Base-by-base conservation (phyloP, 257 asterid genomes). In the Solanum commersonii region DNA sequence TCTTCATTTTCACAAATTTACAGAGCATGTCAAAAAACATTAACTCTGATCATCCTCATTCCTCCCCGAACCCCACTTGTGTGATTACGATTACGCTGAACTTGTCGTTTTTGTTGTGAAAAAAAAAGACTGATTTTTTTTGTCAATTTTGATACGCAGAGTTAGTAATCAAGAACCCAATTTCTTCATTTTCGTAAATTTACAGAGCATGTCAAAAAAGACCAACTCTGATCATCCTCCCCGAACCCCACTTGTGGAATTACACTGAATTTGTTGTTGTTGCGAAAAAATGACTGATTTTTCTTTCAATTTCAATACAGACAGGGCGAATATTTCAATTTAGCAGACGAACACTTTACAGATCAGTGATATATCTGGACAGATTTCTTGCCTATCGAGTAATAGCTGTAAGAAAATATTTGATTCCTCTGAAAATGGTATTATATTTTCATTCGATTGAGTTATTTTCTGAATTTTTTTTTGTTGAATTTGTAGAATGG, bases 301-400 rank as follows among this genome's bases (percentile, higher is more conserved):
- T 56, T 40, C 0, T n/a, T 31, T 83, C 52, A 33, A 13, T 88
- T 88, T 83, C 83, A 37, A 42, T 91, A 92, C 92, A 93, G 96
- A 88, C 40, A 83, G 90, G 91, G 86, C 88, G 59, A 14, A 18
- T 52, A 67, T 88, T 94, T 83, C 95, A 94, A 84, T 93, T 96
- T 5, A 87, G 88, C 71, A 63, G 42, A 84, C 94, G 87, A 40
- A 95, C 98, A 6, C 93, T 93, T 0, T 96, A 91, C 91, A 81
- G 88, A 33, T 89, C 98, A 11, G 90, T 93, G 42, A 84, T 90
- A 23, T 96, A 92, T 92, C 87, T 94, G 52, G 95, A 93, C 67
- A 90, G 92, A 56, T 93, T 93, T 88, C 94, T 96, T 71, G 89
- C 95, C 6, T 91, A 76, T 44, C 88, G 92, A 83, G 88, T 90